phyloP scores from a whole-genome alignment of 306 rosid genomes.

The Biancaea sappan region DNA sequence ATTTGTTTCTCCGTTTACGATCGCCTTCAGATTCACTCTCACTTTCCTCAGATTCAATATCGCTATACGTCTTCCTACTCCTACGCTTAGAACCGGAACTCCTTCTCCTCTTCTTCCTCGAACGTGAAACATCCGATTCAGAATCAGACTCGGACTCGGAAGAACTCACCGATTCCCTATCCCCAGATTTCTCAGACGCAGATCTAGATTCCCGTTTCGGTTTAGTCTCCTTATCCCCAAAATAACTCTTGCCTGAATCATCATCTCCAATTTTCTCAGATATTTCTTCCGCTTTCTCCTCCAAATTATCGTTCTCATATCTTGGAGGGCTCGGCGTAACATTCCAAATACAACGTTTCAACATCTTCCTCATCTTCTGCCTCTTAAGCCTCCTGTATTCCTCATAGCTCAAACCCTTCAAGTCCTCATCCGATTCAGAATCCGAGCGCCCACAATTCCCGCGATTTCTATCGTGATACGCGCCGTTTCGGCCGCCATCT shows the following conservation, averaged over 20 bases:
- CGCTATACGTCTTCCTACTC: constrained; percentile 46
- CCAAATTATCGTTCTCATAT: constrained; percentile 54
- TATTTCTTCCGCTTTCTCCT: constrained; percentile 56
- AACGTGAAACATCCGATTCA: constrained; percentile 48
- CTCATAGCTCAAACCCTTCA: constrained; percentile 72
- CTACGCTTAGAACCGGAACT: constrained; percentile 40
- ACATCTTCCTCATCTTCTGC: constrained; percentile 76
- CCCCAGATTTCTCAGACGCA: constrained; percentile 34
- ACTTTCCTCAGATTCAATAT: constrained; percentile 42
- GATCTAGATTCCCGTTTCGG: constrained; percentile 28
- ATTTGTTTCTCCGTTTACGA: constrained; percentile 47
- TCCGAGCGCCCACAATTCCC: constrained; percentile 49
- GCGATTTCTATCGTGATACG: constrained; percentile 52
- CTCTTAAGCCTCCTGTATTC: constrained; percentile 78
- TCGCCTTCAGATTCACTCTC: constrained; percentile 57
- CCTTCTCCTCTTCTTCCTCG: constrained; percentile 44
- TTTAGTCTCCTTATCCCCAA: constrained; percentile 31
- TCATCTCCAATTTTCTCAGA: constrained; percentile 34
- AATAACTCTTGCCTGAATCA: constrained; percentile 30
- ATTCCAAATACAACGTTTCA: constrained; percentile 78
- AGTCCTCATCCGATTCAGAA: constrained; percentile 78
- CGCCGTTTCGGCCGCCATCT: constrained; percentile 37
- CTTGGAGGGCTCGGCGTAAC: constrained; percentile 89
- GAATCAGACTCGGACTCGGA: constrained; percentile 43
- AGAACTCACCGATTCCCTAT: constrained; percentile 26